These are phyloP conservation scores for Mycena pura DNA, from an alignment of 768 basidiomycete genomes.

Conservation along the genomic window DNA sequence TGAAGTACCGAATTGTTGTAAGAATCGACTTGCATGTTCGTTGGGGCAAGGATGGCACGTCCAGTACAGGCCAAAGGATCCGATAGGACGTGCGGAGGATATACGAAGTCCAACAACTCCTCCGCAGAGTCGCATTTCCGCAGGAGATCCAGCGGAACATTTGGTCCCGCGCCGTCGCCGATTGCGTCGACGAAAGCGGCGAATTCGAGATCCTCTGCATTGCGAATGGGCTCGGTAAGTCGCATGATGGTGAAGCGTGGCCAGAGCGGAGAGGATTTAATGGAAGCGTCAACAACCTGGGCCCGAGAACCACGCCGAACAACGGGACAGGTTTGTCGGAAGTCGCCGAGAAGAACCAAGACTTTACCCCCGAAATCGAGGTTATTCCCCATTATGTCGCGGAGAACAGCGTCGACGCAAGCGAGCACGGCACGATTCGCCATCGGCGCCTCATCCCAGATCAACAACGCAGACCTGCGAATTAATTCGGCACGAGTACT, in stretches of 20 bases:
- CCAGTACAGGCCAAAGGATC: conserved; percentile 34
- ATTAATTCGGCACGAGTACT: conserved; percentile 42
- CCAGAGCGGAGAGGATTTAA: conserved; percentile 42
- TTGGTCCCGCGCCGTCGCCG: conserved; percentile 39
- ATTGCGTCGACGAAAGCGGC: conserved; percentile 45
- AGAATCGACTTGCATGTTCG: conserved; percentile 42
- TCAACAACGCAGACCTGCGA: conserved; percentile 33
- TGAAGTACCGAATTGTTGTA: conserved; percentile 42
- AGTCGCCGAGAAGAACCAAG: too few species aligned
- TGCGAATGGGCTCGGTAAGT: conserved; percentile 43
- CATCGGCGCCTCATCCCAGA: too few species aligned
- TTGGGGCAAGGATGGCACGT: conserved; percentile 45
- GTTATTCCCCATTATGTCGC: conserved; percentile 44
- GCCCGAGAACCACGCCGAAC: not conserved
- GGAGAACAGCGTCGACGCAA: conserved; percentile 45
- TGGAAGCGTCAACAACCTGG: conserved; percentile 26
- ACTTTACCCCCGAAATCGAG: too few species aligned
- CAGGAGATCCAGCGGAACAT: conserved; percentile 28
- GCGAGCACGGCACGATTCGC: conserved; percentile 34
- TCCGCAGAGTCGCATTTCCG: not conserved
- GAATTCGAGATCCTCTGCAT: conserved; percentile 42
- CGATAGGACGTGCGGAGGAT: conserved; percentile 31
- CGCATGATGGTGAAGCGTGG: conserved; percentile 31
- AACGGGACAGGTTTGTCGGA: conserved; percentile 41
- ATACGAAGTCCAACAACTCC: conserved; percentile 29